Percentiles rank a stretch among this genome's conserved stretches.
phyloP scores from a whole-genome alignment of 371 early-diverging fungal species.

The Mortierella sp. region DNA sequence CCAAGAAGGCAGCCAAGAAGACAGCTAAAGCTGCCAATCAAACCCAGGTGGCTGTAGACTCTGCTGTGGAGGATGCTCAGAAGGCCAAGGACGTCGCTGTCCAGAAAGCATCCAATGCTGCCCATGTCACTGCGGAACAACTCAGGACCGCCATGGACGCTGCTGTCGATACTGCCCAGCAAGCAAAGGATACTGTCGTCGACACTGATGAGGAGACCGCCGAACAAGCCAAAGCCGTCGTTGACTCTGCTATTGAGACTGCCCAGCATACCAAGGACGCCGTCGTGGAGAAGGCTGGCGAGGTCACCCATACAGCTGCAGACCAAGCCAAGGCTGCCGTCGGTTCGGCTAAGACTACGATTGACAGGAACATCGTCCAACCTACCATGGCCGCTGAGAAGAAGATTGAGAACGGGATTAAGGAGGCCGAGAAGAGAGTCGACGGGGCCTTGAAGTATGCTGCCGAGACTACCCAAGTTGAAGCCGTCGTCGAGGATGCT shows the following conservation, averaged over 20 bases:
- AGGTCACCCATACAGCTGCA: not conserved
- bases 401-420: not conserved
- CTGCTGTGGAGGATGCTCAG: not conserved
- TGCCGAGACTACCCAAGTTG: not conserved
- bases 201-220: not conserved
- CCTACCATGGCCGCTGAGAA: not conserved
- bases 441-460: not conserved
- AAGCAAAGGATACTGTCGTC: not conserved
- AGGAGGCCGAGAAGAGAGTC: not conserved
- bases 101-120: not conserved
- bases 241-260: not conserved
- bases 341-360: not conserved
- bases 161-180: not conserved
- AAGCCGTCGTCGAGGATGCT: not conserved
- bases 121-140: not conserved
- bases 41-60: not conserved
- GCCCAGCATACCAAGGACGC: slow-evolving; percentile 11
- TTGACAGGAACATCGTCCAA: too few species aligned
- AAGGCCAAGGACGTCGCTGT: not conserved
- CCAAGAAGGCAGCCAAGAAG: too few species aligned
- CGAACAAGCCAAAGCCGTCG: not conserved
- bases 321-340: not conserved
- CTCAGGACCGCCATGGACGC: not conserved
- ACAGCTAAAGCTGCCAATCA: not conserved
- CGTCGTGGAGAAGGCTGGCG: not conserved